Base-by-base conservation (phyloP, 768 basidiomycete genomes). In the Lentinula boryana region DNA sequence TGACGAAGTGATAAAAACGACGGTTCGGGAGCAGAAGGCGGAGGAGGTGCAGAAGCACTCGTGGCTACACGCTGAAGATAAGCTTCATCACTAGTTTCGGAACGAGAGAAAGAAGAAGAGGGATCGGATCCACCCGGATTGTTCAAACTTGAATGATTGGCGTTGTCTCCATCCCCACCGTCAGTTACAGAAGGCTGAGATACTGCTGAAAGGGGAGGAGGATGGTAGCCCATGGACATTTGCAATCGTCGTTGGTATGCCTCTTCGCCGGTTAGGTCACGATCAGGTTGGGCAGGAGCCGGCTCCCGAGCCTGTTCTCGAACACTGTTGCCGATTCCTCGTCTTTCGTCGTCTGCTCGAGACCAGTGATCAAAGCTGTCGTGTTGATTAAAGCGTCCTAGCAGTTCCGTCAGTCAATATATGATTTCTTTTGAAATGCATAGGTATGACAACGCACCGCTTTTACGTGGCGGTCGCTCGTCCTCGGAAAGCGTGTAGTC, bases 241-340 rank as follows among this genome's bases (percentile, higher is more conserved):
- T 86, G 87, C 10, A 90, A 75, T 12, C 90, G 84, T 44, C 87
- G 84, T 64, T 86, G 85, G 67, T 84, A 92, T 1, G 87, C 89
- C 67, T 91, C 91, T 52, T 93, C 91, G n/a, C 89, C 90, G 2
- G 84, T 84, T 64, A 87, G 73, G 40, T 71, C 74, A 36, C 72
- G 71, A 32, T 83, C 79, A 0, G 81, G 71, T 1, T 72, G 68
- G 4, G 74, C 72, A 18, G 80, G 73, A 16, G 80, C 59, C 4
- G 72, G 62, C 50, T 68, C 67, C 16, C 66, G 64, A 5, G 67
- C 67, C 4, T 70, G 67, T 18, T 73, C 38, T 2, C 67, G 66
- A 54, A 69, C 67, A 27, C 63, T 69, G 8, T 68, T 68, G 2
- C 21, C 38, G 23, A 41, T 43, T 40, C 38, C 55, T 50, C 61